These are phyloP conservation scores for Moniliophthora roreri DNA, from an alignment of 1,284 basidiomycete genomes.

Conservation along the genomic window DNA sequence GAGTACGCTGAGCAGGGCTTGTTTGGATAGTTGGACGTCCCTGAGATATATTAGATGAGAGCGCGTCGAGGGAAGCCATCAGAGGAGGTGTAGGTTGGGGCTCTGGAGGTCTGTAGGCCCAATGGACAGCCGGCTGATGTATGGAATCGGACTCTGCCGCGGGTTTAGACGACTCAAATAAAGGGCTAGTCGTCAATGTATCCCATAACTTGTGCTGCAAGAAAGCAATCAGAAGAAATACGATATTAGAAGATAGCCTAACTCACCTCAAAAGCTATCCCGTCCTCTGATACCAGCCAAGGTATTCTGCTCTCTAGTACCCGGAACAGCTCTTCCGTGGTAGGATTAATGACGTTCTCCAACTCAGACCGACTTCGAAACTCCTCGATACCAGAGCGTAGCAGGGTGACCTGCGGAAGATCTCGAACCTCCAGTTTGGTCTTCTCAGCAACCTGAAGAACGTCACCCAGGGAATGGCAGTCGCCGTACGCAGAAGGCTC, in stretches of 20 bases:
- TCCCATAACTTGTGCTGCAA: slow-evolving; percentile 59
- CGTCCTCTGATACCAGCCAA: slow-evolving; percentile 55
- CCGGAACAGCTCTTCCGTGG: slow-evolving; percentile 58
- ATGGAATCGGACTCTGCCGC: slow-evolving; percentile 18
- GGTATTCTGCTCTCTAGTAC: slow-evolving; percentile 54
- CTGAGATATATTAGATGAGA: slow-evolving; percentile 44
- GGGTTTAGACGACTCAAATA: slow-evolving; percentile 37
- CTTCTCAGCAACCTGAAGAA: slow-evolving; percentile 32
- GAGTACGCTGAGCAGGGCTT: slow-evolving; percentile 46
- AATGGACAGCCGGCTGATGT: slow-evolving; percentile 35
- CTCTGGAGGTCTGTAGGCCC: slow-evolving; percentile 51
- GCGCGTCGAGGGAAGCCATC: slow-evolving; percentile 42
- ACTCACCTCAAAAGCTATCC: slow-evolving; percentile 50
- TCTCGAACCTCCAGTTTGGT: slow-evolving; percentile 31
- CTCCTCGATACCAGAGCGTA: slow-evolving; percentile 61
- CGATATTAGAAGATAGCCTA: slow-evolving; percentile 1
- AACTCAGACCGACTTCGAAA: slow-evolving; percentile 31
- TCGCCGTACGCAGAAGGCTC: slow-evolving; percentile 47
- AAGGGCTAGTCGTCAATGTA: slow-evolving; percentile 50
- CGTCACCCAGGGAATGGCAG: slow-evolving; percentile 48
- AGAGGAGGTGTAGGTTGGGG: slow-evolving; percentile 43
- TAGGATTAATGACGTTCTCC: slow-evolving; percentile 37
- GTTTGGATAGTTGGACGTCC: slow-evolving; percentile 26
- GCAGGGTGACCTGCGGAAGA: slow-evolving; percentile 50
- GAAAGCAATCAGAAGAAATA: slow-evolving; percentile 1